A percentile compares a stretch with the other conserved stretches of the same genome.
Conservation (phyloP, 352 stramenopile genomes). For the Phytophthora aleatoria region DNA sequence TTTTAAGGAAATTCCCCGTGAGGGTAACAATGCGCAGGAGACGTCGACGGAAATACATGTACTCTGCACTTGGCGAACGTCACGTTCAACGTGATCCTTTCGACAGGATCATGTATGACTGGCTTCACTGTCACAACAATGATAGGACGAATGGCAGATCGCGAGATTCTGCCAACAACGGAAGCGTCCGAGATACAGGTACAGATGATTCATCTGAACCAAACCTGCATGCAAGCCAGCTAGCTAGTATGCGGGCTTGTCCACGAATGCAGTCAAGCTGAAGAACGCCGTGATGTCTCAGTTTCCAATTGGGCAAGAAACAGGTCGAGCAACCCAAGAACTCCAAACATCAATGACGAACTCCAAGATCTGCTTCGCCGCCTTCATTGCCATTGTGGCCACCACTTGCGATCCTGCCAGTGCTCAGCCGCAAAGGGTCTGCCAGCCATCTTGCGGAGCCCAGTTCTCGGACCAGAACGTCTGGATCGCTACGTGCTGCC, state of each 20-base stretch:
- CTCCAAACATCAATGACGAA: not conserved
- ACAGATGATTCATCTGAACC: not conserved
- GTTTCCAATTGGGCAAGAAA: not conserved
- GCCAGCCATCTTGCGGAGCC: slow-evolving; percentile 2
- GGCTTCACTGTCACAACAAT: not conserved
- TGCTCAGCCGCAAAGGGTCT: not conserved
- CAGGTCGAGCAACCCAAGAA: not conserved
- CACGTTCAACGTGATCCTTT: not conserved
- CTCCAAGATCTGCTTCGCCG: not conserved
- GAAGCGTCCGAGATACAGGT: not conserved
- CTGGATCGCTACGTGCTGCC: slow-evolving; percentile 1
- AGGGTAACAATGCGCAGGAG: not conserved
- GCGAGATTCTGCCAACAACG: not conserved
- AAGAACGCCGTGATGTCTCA: not conserved
- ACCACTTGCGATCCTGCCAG: not conserved
- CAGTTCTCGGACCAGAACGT: not conserved
- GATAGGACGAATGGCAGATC: not conserved
- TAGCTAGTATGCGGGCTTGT: too few species aligned
- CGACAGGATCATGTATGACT: not conserved
- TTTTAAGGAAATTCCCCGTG: too few species aligned
- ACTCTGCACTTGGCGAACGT: not conserved
- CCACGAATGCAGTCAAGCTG: not conserved
- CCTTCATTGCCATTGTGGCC: not conserved
- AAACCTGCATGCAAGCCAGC: not conserved
- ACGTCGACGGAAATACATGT: not conserved